Evolutionary conservation across 495 filamentous ascomycete species (phyloP), one percentile per base, ranked within the genome.

Genomic region (Trichoderma orchidacearum): DNA sequence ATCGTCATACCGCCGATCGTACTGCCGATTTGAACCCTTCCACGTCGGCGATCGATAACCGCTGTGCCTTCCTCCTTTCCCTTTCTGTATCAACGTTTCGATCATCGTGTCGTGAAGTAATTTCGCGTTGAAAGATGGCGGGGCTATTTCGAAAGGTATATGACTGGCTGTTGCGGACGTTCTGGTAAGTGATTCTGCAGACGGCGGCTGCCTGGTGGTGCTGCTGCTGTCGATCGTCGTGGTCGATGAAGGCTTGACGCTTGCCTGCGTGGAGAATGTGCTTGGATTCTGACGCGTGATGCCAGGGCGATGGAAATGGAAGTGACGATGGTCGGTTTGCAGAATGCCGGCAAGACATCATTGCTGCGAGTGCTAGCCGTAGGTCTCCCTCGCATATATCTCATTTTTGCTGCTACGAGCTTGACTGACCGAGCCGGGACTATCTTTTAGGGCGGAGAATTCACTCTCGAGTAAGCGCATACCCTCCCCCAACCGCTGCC

Each of bases 311-410:
- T 89, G 35, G 93, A 98, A 78, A 95, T 98, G 89, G 92, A 98
- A 70, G 89, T 98, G 69, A 98, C 93, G 59, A 95, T 98, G 89
- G 94, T 98, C 75, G 93, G 93, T 25, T 75, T 98, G 68, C 93
- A 98, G 69, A 98, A 98, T 74, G 93, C 93, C 54, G 93, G 93
- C 59, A 98, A 98, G 73, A 97, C 93, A 51, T 96, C 92, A 31
- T 71, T 98, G 67, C 77, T 97, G 68, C 81, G 92, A 55, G 93
- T 98, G 58, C 75, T 98, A 58, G 90, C 93, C 74, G 93, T 98
- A 82, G 76, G 86, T 76, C 61, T 41, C 53, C 23, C 27, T 18
- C 41, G 53, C 31, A 55, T 17, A 9, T 21, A 31, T 15, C 52
- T 18, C 30, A 56, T 54, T 59, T 31, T 5, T 23, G 23, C n/a